Percentiles rank a stretch among this genome's conserved stretches.
Evolutionary conservation across 495 filamentous ascomycete species (phyloP).

Genomic region (Penicillium arizonense): DNA sequence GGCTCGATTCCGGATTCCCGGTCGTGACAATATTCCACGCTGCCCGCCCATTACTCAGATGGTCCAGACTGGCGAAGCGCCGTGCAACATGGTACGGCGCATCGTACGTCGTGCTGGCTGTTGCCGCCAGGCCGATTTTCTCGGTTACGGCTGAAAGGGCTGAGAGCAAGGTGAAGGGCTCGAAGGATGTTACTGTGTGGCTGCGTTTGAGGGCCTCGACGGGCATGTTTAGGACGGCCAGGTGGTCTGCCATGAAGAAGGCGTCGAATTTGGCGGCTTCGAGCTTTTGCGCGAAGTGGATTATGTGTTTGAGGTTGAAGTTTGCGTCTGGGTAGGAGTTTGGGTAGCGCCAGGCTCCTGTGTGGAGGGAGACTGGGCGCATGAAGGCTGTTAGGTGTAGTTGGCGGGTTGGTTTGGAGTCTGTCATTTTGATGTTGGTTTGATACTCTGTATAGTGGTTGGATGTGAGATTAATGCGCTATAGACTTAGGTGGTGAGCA

Average conservation of each 20-base stretch:
- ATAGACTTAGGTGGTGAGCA: background rate
- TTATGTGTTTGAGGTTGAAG: slow-evolving; percentile 56
- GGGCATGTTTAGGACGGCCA: slow-evolving; percentile 59
- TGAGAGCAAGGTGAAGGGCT: slow-evolving; percentile 49
- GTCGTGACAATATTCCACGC: slow-evolving; percentile 45
- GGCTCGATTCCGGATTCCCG: slow-evolving; percentile 35
- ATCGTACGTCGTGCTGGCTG: slow-evolving; percentile 62
- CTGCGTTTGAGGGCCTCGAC: slow-evolving; percentile 55
- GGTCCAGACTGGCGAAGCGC: slow-evolving; percentile 60
- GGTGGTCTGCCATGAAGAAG: slow-evolving; percentile 62
- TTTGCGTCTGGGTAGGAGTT: slow-evolving; percentile 56
- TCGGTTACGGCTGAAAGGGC: slow-evolving; percentile 44
- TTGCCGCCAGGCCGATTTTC: slow-evolving; percentile 51
- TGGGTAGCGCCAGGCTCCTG: slow-evolving; percentile 58
- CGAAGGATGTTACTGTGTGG: slow-evolving; percentile 55
- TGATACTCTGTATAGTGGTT: background rate
- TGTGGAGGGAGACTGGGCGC: slow-evolving; percentile 56
- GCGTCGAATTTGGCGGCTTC: slow-evolving; percentile 60
- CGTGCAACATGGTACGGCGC: slow-evolving; percentile 63
- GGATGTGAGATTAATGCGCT: background rate
- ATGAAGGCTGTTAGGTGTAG: slow-evolving; percentile 60
- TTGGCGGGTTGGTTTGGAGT: slow-evolving; percentile 16
- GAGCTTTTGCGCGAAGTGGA: slow-evolving; percentile 53
- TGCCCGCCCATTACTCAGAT: slow-evolving; percentile 56
- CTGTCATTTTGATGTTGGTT: slow-evolving; percentile 12